A percentile compares a stretch with the other conserved stretches of the same genome.
These are phyloP conservation scores for Pyrenochaeta sp. DNA, from an alignment of 2,329 filamentous ascomycete species.

Conservation along the genomic window DNA sequence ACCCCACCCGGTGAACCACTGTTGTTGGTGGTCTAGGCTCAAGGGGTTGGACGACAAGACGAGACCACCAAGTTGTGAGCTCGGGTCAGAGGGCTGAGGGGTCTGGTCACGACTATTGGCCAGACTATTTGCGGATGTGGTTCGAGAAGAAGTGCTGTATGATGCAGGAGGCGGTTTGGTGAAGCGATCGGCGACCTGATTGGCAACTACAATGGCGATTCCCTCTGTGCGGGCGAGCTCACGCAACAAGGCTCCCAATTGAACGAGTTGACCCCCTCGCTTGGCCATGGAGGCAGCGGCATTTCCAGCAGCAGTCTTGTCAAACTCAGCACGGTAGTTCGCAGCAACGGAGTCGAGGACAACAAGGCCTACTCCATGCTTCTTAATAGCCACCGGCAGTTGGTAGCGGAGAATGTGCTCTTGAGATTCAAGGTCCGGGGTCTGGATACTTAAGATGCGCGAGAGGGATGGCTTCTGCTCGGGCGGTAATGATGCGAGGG, in stretches of 20 bases:
- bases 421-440: slow-evolving; percentile 90
- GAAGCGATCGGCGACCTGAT: slow-evolving; percentile 94
- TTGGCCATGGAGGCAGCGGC: slow-evolving; percentile 68
- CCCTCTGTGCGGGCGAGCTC: slow-evolving; percentile 76
- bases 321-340: slow-evolving; percentile 93
- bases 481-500: slow-evolving; percentile 57
- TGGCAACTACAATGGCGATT: slow-evolving; percentile 88
- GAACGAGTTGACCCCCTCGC: slow-evolving; percentile 77
- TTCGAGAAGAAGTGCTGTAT: slow-evolving; percentile 37
- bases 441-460: slow-evolving; percentile 79
- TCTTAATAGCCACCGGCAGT: slow-evolving; percentile 81
- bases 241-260: slow-evolving; percentile 77
- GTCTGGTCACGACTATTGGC: slow-evolving; percentile 19
- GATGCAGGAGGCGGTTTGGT: slow-evolving; percentile 34
- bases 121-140: slow-evolving; percentile 38
- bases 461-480: slow-evolving; percentile 70
- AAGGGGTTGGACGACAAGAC: slow-evolving; percentile 64
- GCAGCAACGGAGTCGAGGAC: slow-evolving; percentile 92
- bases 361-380: slow-evolving; percentile 79
- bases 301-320: slow-evolving; percentile 58
- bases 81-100: slow-evolving; percentile 16
- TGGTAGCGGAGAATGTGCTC: slow-evolving; percentile 95
- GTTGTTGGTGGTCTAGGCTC: slow-evolving; percentile 85
- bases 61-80: slow-evolving; percentile 22
- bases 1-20: slow-evolving; percentile 96